These are phyloP conservation scores for Chaetomium sp. DNA, from an alignment of 2,329 filamentous ascomycete species.

Conservation along the genomic window DNA sequence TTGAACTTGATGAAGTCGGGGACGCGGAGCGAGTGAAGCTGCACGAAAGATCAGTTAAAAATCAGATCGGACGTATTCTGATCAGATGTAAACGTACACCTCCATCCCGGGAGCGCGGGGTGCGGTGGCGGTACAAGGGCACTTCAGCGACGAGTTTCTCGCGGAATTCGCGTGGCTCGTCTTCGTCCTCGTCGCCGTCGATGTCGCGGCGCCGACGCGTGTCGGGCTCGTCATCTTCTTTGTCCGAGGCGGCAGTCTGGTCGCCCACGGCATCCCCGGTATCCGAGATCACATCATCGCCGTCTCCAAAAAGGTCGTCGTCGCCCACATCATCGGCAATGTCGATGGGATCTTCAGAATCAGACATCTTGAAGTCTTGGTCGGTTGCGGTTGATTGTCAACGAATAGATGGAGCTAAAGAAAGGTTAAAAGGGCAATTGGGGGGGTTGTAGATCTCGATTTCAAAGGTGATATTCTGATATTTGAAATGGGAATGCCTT, in stretches of 20 bases:
- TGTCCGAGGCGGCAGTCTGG: conserved; percentile 50
- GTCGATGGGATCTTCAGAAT: conserved; percentile 49
- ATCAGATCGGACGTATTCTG: too few relatives aligned
- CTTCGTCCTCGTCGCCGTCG: conserved; percentile 38
- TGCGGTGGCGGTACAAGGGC: conserved; percentile 60
- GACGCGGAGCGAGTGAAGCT: conserved; percentile 66
- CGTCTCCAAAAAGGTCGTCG: conserved; percentile 57
- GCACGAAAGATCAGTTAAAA: conserved; percentile 15
- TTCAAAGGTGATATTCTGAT: too few relatives aligned
- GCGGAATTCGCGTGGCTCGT: conserved; percentile 33
- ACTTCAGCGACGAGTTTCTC: conserved; percentile 55
- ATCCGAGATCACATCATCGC: conserved; percentile 49
- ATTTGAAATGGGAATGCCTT: not conserved
- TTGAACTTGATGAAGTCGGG: conserved; percentile 67
- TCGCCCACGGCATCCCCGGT: conserved; percentile 59
- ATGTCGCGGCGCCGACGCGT: conserved; percentile 35
- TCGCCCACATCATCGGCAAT: conserved; percentile 45
- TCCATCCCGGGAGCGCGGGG: conserved; percentile 65
- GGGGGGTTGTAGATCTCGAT: not conserved
- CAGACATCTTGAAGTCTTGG: conserved; percentile 39
- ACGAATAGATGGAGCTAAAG: too few relatives aligned
- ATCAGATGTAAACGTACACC: conserved; percentile 43
- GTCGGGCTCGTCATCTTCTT: conserved; percentile 31
- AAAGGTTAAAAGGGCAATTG: not conserved
- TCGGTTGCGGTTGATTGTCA: too few relatives aligned